A percentile compares a stretch with the other conserved stretches of the same genome.
phyloP scores from a whole-genome alignment of 192 early-diverging fungal species.

The Blastocladiella britannica region DNA sequence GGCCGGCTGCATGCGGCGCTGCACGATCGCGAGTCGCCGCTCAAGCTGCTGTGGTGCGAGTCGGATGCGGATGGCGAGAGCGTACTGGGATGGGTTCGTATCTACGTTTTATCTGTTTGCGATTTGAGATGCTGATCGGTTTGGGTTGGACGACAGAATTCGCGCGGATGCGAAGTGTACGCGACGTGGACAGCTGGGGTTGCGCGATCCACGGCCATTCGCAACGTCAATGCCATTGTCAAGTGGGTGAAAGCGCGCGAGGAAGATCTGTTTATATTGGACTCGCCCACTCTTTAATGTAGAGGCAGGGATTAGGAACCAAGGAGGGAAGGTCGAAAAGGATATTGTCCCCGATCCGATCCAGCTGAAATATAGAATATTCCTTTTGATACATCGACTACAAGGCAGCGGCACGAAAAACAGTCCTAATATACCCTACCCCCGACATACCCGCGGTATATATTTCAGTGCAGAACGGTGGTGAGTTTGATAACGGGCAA shows the following conservation, averaged over 20 bases:
- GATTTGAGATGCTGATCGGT: conserved; percentile 6
- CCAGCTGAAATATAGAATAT: no score
- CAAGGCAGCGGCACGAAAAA: no score
- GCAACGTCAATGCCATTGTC: conserved; percentile 40
- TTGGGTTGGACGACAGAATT: conserved; percentile 19
- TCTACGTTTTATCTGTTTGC: not conserved
- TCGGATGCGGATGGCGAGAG: conserved; percentile 25
- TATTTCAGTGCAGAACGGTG: no score
- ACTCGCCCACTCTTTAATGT: conserved; percentile 52
- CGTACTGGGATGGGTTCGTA: conserved; percentile 40
- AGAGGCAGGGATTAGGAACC: no score
- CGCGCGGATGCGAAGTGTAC: conserved; percentile 48
- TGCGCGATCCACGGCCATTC: conserved; percentile 38
- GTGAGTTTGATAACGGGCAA: no score
- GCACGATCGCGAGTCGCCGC: conserved; percentile 23
- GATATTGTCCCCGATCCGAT: no score
- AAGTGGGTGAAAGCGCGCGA: conserved; percentile 59
- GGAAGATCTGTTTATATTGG: conserved; percentile 49
- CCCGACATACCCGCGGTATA: no score
- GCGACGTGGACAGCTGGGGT: conserved; percentile 37
- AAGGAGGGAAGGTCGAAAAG: no score
- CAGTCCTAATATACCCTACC: no score
- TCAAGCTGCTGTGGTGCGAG: conserved; percentile 24
- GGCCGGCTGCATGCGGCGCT: conserved; percentile 32
- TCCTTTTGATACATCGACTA: no score